Conservation (phyloP, 306 rosid species). For the Calophaca sinica region DNA sequence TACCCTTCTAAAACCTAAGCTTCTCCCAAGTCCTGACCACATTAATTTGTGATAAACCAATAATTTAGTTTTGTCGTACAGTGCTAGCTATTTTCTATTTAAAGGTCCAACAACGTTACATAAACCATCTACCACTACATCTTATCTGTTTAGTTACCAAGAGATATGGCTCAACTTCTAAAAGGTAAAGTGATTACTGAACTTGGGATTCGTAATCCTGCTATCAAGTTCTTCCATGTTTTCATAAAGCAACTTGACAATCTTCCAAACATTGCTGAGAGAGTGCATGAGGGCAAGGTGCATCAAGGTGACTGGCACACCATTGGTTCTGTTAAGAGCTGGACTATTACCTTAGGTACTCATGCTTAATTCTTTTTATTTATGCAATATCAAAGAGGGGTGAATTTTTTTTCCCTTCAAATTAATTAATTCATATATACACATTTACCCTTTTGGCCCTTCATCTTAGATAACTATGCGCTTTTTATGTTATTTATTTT, state of each 20-base stretch:
- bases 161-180: background rate
- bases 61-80: background rate
- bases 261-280: background rate
- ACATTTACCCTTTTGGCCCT: too few species aligned
- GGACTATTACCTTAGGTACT: background rate
- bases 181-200: background rate
- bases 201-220: background rate
- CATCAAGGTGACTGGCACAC: slow-evolving; percentile 27
- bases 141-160: background rate
- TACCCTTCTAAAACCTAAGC: background rate
- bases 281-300: background rate
- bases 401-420: too few species aligned
- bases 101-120: background rate
- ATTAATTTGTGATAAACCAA: background rate
- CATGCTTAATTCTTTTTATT: too few species aligned
- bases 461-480: too few species aligned
- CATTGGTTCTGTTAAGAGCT: background rate
- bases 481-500: too few species aligned
- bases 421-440: too few species aligned
- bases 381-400: background rate
- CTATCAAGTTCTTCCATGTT: background rate
- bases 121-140: too few species aligned
- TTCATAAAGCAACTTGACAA: slow-evolving; percentile 4
- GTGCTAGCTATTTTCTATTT: background rate
- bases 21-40: too few species aligned